Evolutionary conservation across 164 flowering plant species (phyloP).

Genomic region (Vitis vinifera): DNA sequence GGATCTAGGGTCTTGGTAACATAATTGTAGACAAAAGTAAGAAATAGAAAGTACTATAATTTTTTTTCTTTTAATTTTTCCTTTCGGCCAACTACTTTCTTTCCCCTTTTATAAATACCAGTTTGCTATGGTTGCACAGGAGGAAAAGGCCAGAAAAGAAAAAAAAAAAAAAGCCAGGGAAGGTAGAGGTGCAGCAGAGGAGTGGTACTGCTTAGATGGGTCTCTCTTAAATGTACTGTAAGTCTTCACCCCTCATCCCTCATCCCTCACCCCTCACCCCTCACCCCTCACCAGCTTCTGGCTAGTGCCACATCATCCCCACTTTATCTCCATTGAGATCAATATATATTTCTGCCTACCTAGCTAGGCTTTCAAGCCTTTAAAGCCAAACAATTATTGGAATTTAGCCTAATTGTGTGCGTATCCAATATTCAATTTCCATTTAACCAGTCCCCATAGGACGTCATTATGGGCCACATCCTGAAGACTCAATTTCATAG

Average conservation of each 20-base stretch:
- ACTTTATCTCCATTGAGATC: slow-evolving; percentile 5
- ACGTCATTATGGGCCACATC: slow-evolving; percentile 1
- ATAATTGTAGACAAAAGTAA: not conserved
- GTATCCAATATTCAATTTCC: too few species aligned
- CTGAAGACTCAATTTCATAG: slow-evolving; percentile 4
- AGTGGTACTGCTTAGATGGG: slow-evolving; percentile 12
- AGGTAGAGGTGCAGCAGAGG: not conserved
- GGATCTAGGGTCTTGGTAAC: not conserved
- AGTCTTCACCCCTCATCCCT: not conserved
- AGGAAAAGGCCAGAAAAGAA: not conserved
- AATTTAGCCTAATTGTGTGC: too few species aligned
- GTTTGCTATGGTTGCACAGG: not conserved
- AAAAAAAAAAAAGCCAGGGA: slow-evolving; percentile 6
- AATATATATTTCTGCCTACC: slow-evolving; percentile 4
- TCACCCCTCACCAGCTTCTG: too few species aligned
- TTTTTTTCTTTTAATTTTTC: too few species aligned
- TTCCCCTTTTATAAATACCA: not conserved
- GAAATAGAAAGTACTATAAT: not conserved
- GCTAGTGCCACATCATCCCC: too few species aligned
- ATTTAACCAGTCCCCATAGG: too few species aligned
- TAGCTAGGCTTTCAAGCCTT: not conserved
- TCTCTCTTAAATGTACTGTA: slow-evolving; percentile 18
- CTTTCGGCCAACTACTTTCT: slow-evolving; percentile 4
- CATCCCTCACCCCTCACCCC: too few species aligned
- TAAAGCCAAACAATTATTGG: not conserved